phyloP scores from a whole-genome alignment of 352 stramenopile species.

The Phytophthora tentaculata region DNA sequence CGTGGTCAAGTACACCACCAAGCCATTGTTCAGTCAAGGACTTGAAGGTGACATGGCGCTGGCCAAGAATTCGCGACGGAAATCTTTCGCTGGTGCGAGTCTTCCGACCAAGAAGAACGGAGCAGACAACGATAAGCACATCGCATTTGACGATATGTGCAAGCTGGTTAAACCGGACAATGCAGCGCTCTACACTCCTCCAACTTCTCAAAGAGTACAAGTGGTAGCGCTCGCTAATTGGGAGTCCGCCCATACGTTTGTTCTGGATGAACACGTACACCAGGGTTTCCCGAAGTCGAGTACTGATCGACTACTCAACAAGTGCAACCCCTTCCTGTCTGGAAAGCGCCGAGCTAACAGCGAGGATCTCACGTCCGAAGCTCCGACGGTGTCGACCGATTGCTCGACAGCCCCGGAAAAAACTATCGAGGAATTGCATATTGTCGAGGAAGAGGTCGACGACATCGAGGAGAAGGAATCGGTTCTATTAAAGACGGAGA shows the following conservation, averaged over 20 bases:
- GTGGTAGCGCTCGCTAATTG: slow-evolving; percentile 37
- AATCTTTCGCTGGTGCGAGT: slow-evolving; percentile 7
- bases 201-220: slow-evolving; percentile 17
- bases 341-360: slow-evolving; percentile 29
- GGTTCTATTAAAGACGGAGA: not conserved
- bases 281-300: slow-evolving; percentile 16
- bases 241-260: slow-evolving; percentile 32
- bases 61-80: slow-evolving; percentile 30
- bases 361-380: slow-evolving; percentile 34
- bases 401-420: slow-evolving; percentile 29
- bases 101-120: slow-evolving; percentile 3
- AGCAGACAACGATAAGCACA: slow-evolving; percentile 11
- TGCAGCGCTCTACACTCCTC: slow-evolving; percentile 8
- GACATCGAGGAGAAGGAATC: slow-evolving; percentile 4
- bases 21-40: slow-evolving; percentile 35
- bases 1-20: slow-evolving; percentile 33
- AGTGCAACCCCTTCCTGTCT: slow-evolving; percentile 43
- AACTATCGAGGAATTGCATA: slow-evolving; percentile 15
- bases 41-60: slow-evolving; percentile 32
- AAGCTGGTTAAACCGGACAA: slow-evolving; percentile 30
- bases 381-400: slow-evolving; percentile 34
- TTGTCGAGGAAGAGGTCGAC: slow-evolving; percentile 25
- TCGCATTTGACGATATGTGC: slow-evolving; percentile 41
- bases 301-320: slow-evolving; percentile 35
- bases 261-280: slow-evolving; percentile 29